Evolutionary conservation across 139 green algal genomes (phyloP), one percentile per base, ranked within the genome.

Genomic region (Marvania coccoides): DNA sequence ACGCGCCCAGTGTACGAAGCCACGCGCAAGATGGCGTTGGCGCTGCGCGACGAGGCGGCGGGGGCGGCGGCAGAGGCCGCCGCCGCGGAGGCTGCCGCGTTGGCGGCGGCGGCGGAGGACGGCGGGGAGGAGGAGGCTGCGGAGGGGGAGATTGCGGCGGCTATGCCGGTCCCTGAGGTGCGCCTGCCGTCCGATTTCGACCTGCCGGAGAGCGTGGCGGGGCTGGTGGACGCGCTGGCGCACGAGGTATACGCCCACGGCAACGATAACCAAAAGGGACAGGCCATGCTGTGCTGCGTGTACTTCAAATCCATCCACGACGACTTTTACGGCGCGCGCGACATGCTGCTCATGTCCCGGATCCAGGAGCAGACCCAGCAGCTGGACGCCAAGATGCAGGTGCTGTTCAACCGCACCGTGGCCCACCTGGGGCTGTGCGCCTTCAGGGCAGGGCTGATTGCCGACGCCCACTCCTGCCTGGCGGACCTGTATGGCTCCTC

Each of bases 381-480:
- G 58, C 82, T 92, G 75, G 88, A 91, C 63, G 83, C 47, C 45
- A 35, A 39, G 13, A 71, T 79, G 87, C 69, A 82, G 66, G 96
- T 99, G 67, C 73, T 99, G 71, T 95, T 95, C 87, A 99, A 99
- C 83, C 76, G 95, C 40, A 80, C 88, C 28, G 92, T 97, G 70
- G 91, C 90, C 4, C 93, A 98, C 85, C 81, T 99, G 47, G 95
- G 94, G 24, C 79, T 99, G 31, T 85, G 76, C 51, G 94, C 90
- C 42, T 99, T 99, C 83, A 75, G 91, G 5, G 63, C 48, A 4
- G 90, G 88, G 34, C 81, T 99, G 4, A 85, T 99, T 47, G 37
- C 36, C 2, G 94, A 99, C 57, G 80, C 90, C 5, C 90, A 97
- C 61, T 69, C 73, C n/a, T 95, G 87, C 81, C 79, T 99, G 29